Evolutionary conservation across 1,284 basidiomycete genomes (phyloP).

Genomic region (Golubevia pallescens): DNA sequence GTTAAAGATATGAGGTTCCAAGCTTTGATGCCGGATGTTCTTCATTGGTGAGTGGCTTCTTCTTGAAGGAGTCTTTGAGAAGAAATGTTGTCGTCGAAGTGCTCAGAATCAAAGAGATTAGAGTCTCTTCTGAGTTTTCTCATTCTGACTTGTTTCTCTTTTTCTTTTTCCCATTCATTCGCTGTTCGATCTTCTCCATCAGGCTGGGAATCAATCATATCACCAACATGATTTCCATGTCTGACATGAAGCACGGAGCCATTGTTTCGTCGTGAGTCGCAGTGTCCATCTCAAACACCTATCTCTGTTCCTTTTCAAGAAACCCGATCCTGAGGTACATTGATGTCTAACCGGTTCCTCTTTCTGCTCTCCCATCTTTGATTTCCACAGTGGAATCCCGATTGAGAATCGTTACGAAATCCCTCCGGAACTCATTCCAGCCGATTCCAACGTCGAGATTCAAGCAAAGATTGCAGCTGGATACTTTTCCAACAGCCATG

Average conservation of each 20-base stretch:
- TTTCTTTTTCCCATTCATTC: slow-evolving; percentile 5
- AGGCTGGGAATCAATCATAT: slow-evolving; percentile 66
- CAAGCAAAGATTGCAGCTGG: slow-evolving; percentile 77
- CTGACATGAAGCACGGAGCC: slow-evolving; percentile 73
- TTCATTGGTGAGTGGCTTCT: slow-evolving; percentile 73
- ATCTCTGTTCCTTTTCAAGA: slow-evolving; percentile 1
- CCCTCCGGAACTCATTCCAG: slow-evolving; percentile 66
- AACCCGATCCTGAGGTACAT: background rate
- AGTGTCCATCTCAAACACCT: background rate
- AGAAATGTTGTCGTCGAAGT: background rate
- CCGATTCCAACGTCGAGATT: slow-evolving; percentile 38
- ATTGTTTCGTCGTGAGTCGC: slow-evolving; percentile 11
- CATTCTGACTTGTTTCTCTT: slow-evolving; percentile 2
- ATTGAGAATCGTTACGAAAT: slow-evolving; percentile 83
- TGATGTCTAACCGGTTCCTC: background rate
- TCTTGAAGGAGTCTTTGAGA: background rate
- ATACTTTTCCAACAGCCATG: slow-evolving; percentile 80
- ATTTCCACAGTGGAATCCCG: slow-evolving; percentile 78
- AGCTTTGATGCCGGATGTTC: slow-evolving; percentile 91
- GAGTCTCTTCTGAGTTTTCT: background rate
- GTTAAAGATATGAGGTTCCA: slow-evolving; percentile 97
- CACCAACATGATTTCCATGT: slow-evolving; percentile 89
- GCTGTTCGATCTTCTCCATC: no score
- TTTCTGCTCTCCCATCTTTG: slow-evolving; percentile 3
- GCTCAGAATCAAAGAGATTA: slow-evolving; percentile 77